Evolutionary conservation across 2,329 filamentous ascomycete genomes (phyloP).

Genomic region (Xylariales sp.): DNA sequence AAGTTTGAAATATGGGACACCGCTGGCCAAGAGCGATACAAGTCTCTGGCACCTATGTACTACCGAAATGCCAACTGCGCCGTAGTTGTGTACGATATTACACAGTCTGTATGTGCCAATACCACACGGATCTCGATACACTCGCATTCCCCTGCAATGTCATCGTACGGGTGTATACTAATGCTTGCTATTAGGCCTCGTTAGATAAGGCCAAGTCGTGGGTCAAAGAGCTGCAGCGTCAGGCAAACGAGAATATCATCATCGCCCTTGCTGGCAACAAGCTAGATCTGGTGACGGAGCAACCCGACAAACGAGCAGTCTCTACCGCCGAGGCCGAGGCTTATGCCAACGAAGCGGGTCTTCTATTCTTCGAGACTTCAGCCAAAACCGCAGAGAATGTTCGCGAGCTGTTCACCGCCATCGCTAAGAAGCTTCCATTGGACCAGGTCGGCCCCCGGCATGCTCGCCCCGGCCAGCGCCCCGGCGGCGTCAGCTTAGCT

Average conservation of each 20-base stretch:
- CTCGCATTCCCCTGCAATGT: not conserved
- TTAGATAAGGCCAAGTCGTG: conserved; percentile 98
- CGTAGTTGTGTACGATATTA: conserved; percentile 98
- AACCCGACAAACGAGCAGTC: conserved; percentile 94
- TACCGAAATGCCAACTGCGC: conserved; percentile 99
- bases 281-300: conserved; percentile 89
- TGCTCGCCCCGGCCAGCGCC: conserved; percentile 61
- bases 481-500: conserved; percentile 49
- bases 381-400: conserved; percentile 98
- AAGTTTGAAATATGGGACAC: conserved; percentile 99
- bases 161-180: not conserved
- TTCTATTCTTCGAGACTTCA: conserved; percentile 97
- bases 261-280: conserved; percentile 98
- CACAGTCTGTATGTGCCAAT: conserved; percentile 77
- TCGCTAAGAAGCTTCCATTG: conserved; percentile 94
- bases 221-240: conserved; percentile 97
- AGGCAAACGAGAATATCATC: conserved; percentile 99
- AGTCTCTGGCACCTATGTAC: conserved; percentile 98
- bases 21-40: conserved; percentile 96
- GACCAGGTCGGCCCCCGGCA: conserved; percentile 94
- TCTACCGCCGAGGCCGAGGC: conserved; percentile 85
- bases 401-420: conserved; percentile 90
- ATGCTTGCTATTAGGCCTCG: conserved; percentile 67
- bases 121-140: not conserved
- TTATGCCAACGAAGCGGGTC: conserved; percentile 87